Percentiles rank a stretch among this genome's conserved stretches.
These are phyloP conservation scores for Trichophyton verrucosum DNA, from an alignment of 2,329 filamentous ascomycete species.

Conservation along the genomic window DNA sequence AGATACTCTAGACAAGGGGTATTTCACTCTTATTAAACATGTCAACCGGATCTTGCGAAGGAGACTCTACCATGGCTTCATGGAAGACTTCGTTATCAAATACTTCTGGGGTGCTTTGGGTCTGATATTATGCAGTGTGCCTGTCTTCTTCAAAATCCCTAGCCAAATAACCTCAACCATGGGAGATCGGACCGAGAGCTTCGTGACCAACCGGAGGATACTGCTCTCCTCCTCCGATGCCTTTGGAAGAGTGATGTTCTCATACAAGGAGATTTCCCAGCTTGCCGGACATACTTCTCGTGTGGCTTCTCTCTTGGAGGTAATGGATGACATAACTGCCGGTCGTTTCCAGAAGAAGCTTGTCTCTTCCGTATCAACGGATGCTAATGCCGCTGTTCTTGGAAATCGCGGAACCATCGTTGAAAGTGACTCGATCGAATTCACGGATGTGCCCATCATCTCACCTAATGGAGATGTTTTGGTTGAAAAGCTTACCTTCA, in stretches of 20 bases:
- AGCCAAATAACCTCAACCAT: conserved; percentile 46
- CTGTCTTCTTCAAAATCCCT: conserved; percentile 89
- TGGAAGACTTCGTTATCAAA: conserved; percentile 99
- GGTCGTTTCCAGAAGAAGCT: conserved; percentile 95
- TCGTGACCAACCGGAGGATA: conserved; percentile 88
- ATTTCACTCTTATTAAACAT: conserved; percentile 98
- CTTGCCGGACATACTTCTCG: conserved; percentile 89
- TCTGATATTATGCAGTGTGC: conserved; percentile 80
- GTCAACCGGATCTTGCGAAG: conserved; percentile 88
- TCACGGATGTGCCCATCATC: conserved; percentile 84
- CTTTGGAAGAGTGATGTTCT: conserved; percentile 93
- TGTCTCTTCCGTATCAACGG: conserved; percentile 73
- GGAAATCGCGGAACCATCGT: conserved; percentile 67
- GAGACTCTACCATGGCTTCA: conserved; percentile 93
- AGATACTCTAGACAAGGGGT: conserved; percentile 91
- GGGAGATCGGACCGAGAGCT: conserved; percentile 50
- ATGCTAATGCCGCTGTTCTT: conserved; percentile 71
- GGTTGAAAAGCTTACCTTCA: conserved; percentile 73
- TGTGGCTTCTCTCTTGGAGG: conserved; percentile 76
- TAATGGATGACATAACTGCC: conserved; percentile 84
- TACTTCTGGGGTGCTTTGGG: conserved; percentile 97
- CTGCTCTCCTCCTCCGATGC: conserved; percentile 87
- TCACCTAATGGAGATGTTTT: conserved; percentile 93
- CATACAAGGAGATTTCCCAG: conserved; percentile 93
- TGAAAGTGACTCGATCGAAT: conserved; percentile 74